Evolutionary conservation across 2,329 filamentous ascomycete species (phyloP).

Genomic region (Ampelomyces quisqualis): DNA sequence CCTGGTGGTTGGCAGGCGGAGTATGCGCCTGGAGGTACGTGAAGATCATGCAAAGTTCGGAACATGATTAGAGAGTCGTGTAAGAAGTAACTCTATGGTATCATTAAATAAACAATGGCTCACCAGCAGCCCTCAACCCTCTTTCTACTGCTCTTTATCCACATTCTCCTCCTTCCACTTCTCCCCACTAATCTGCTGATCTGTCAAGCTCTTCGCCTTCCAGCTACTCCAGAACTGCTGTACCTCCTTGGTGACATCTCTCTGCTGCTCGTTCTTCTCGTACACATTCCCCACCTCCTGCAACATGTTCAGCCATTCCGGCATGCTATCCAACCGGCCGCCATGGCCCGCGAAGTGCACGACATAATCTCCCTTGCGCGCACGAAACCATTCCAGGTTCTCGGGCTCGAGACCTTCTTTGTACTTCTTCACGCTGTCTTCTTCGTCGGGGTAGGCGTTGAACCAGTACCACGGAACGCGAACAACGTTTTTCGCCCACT

Average conservation of each 20-base stretch:
- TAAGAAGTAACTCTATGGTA: slow-evolving; percentile 3
- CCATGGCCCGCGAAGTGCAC: slow-evolving; percentile 47
- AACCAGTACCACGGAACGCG: slow-evolving; percentile 48
- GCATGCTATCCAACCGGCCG: slow-evolving; percentile 40
- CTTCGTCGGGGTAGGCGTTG: slow-evolving; percentile 45
- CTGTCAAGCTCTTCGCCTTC: slow-evolving; percentile 3
- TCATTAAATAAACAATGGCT: background rate
- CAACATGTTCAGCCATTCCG: slow-evolving; percentile 35
- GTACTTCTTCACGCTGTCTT: slow-evolving; percentile 13
- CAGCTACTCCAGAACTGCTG: slow-evolving; percentile 17
- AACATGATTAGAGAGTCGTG: background rate
- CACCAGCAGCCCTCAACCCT: background rate
- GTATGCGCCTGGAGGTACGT: slow-evolving; percentile 3
- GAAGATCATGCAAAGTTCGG: too few relatives aligned
- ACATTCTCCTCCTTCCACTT: slow-evolving; percentile 5
- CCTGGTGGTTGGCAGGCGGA: slow-evolving; percentile 14
- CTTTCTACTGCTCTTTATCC: background rate
- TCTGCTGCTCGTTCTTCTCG: slow-evolving; percentile 18
- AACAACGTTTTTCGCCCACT: slow-evolving; percentile 35
- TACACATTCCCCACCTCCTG: slow-evolving; percentile 25
- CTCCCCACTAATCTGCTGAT: slow-evolving; percentile 8
- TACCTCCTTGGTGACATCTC: slow-evolving; percentile 32
- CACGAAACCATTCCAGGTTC: slow-evolving; percentile 37
- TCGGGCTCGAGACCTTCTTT: slow-evolving; percentile 42
- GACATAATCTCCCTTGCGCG: slow-evolving; percentile 45